Conservation (phyloP, 2,329 filamentous ascomycete species). For the Fusarium phyllophilum region DNA sequence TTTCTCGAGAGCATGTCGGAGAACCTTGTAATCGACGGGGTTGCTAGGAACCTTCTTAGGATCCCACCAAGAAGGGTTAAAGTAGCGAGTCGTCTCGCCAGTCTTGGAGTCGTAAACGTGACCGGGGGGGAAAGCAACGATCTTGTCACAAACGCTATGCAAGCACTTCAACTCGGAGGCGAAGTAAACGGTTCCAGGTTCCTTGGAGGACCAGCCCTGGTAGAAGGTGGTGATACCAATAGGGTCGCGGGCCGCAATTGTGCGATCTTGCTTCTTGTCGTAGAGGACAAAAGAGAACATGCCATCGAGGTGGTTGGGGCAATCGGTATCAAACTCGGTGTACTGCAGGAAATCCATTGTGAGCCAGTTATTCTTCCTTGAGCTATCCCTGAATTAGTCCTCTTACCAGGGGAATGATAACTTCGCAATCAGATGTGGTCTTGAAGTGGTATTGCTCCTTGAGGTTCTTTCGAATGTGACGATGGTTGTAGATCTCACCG, state of each 20-base stretch:
- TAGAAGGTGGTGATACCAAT: slow-evolving; percentile 98
- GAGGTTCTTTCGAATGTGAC: slow-evolving; percentile 87
- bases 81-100: slow-evolving; percentile 86
- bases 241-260: slow-evolving; percentile 92
- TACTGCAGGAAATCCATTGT: slow-evolving; percentile 67
- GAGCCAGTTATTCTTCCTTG: slow-evolving; percentile 13
- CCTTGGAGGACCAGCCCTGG: slow-evolving; percentile 87
- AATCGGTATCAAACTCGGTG: slow-evolving; percentile 89
- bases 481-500: slow-evolving; percentile 99
- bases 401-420: slow-evolving; percentile 92
- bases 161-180: slow-evolving; percentile 96
- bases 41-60: slow-evolving; percentile 78
- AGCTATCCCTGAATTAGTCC: neutral
- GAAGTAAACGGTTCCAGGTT: slow-evolving; percentile 90
- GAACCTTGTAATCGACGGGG: slow-evolving; percentile 83
- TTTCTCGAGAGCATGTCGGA: slow-evolving; percentile 86
- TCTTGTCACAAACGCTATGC: slow-evolving; percentile 93
- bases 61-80: slow-evolving; percentile 93
- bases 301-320: slow-evolving; percentile 92
- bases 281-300: slow-evolving; percentile 99
- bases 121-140: slow-evolving; percentile 92
- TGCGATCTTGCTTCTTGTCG: slow-evolving; percentile 92
- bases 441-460: slow-evolving; percentile 94
- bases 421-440: slow-evolving; percentile 98
- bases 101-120: slow-evolving; percentile 97